Evolutionary conservation across 2,329 filamentous ascomycete species (phyloP).

Genomic region (Zasmidium cellare): DNA sequence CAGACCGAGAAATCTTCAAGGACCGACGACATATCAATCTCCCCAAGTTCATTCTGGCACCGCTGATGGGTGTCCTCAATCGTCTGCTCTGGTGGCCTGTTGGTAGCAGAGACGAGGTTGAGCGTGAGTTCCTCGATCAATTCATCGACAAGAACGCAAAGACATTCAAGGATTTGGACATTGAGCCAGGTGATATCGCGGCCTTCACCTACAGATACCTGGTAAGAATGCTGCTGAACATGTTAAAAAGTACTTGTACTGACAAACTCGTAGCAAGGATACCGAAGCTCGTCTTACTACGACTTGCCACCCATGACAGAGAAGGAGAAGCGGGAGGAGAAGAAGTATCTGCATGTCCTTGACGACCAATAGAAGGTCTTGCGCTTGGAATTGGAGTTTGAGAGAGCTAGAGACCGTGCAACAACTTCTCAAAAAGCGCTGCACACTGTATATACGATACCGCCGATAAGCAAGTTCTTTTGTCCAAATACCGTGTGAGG

Average conservation of each 20-base stretch:
- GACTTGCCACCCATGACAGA: constrained; percentile 93
- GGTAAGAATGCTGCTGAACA: constrained; percentile 55
- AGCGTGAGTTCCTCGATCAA: constrained; percentile 92
- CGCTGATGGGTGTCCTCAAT: constrained; percentile 73
- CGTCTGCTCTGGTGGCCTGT: constrained; percentile 85
- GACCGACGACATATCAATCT: constrained; percentile 87
- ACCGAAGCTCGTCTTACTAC: constrained; percentile 84
- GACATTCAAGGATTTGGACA: constrained; percentile 91
- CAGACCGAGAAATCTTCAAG: constrained; percentile 91
- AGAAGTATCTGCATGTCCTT: constrained; percentile 92
- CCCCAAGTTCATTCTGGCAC: constrained; percentile 77
- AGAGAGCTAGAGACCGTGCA: background rate
- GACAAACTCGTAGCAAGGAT: constrained; percentile 69
- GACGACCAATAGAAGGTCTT: constrained; percentile 70
- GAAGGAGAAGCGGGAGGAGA: constrained; percentile 90
- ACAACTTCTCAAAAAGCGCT: background rate
- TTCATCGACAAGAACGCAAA: constrained; percentile 86
- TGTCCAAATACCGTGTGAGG: background rate
- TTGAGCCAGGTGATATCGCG: constrained; percentile 82
- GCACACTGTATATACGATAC: constrained; percentile 11
- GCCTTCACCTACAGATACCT: constrained; percentile 92
- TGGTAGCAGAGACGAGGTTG: constrained; percentile 78
- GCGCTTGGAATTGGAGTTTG: background rate
- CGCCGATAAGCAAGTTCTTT: constrained; percentile 5
- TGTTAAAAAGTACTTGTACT: constrained; percentile 27